A percentile compares a stretch with the other conserved stretches of the same genome.
Conservation (phyloP, 352 stramenopile species). For the Phytophthora pseudosyringae region DNA sequence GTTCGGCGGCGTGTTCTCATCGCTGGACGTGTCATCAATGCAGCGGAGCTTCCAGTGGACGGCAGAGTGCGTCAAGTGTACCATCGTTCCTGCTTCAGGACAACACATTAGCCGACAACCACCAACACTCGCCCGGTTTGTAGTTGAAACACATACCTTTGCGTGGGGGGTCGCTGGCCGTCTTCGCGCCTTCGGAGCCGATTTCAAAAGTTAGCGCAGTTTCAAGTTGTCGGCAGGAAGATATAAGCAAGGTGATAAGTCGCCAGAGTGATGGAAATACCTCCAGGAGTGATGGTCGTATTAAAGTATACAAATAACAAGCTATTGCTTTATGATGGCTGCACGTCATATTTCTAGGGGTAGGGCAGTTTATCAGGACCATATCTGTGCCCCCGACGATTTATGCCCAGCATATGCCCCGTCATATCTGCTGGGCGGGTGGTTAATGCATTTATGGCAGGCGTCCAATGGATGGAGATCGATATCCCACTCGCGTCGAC, state of each 20-base stretch:
- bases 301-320: constrained; percentile 14
- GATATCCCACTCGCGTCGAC: not conserved
- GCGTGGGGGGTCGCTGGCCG: not conserved
- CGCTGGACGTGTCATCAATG: not conserved
- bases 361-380: constrained; percentile 4
- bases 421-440: constrained; percentile 1
- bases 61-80: not conserved
- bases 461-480: too few relatives aligned
- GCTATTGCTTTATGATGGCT: constrained; percentile 5
- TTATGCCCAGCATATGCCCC: not conserved
- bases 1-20: not conserved
- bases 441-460: too few relatives aligned
- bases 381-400: constrained; percentile 4
- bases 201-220: constrained; percentile 3
- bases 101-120: not conserved
- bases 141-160: not conserved
- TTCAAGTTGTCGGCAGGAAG: constrained; percentile 1
- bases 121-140: not conserved
- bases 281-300: constrained; percentile 3
- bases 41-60: not conserved
- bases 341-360: not conserved
- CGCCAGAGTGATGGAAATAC: not conserved
- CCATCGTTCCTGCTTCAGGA: constrained; percentile 1
- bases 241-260: constrained; percentile 5
- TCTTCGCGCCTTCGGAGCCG: not conserved